Evolutionary conservation across 2,329 filamentous ascomycete species (phyloP).

Genomic region (Pseudogymnoascus sp.): DNA sequence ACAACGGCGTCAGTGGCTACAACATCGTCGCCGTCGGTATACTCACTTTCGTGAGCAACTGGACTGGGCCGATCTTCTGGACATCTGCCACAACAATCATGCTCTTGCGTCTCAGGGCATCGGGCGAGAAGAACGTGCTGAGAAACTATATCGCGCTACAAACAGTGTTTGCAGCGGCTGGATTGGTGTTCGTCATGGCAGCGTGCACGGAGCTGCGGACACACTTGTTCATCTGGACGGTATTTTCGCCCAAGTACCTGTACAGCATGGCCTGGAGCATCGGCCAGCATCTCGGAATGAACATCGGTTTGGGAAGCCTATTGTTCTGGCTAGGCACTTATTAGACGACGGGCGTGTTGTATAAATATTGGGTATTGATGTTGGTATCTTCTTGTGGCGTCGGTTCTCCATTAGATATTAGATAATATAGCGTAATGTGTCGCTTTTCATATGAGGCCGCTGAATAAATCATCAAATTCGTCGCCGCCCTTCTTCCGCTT

Average conservation of each 20-base stretch:
- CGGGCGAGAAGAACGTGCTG: slow-evolving; percentile 15
- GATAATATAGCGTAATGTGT: not conserved
- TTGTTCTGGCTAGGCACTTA: slow-evolving; percentile 46
- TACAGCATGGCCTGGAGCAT: slow-evolving; percentile 86
- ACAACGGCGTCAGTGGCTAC: slow-evolving; percentile 82
- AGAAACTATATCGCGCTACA: slow-evolving; percentile 52
- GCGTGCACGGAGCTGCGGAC: slow-evolving; percentile 78
- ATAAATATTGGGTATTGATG: not conserved
- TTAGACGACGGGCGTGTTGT: slow-evolving; percentile 21
- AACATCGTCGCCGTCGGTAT: slow-evolving; percentile 72
- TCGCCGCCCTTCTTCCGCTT: slow-evolving; percentile 52
- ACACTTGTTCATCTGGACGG: slow-evolving; percentile 97
- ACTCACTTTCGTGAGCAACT: slow-evolving; percentile 82
- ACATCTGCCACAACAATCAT: slow-evolving; percentile 56
- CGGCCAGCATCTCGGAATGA: slow-evolving; percentile 70
- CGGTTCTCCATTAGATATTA: not conserved
- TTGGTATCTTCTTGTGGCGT: not conserved
- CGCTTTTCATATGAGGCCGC: slow-evolving; percentile 40
- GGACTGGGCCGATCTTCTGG: slow-evolving; percentile 89
- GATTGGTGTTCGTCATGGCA: slow-evolving; percentile 70
- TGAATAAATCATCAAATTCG: slow-evolving; percentile 68
- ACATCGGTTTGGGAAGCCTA: slow-evolving; percentile 53
- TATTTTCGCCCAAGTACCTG: slow-evolving; percentile 94
- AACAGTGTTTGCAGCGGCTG: slow-evolving; percentile 62
- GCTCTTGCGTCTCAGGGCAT: slow-evolving; percentile 36